Evolutionary conservation across 2,329 filamentous ascomycete genomes (phyloP).

Genomic region (Aureobasidium sp.): DNA sequence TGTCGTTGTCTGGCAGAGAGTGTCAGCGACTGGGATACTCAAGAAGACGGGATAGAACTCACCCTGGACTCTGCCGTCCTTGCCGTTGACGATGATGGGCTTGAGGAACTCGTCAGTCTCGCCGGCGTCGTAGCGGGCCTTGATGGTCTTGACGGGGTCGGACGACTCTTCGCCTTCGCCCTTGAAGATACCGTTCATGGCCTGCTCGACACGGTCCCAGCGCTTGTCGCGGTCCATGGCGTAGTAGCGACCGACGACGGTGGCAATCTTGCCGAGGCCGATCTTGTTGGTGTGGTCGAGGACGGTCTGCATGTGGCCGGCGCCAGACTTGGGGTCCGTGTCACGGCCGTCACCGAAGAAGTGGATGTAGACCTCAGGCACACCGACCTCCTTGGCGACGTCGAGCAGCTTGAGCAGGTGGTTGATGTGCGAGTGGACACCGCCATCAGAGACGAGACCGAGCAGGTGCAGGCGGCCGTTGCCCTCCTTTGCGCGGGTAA

Average conservation of each 20-base stretch:
- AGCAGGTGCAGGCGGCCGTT: constrained; percentile 90
- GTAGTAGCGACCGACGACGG: constrained; percentile 92
- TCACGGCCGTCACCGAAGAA: constrained; percentile 98
- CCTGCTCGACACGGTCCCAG: constrained; percentile 91
- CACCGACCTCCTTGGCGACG: constrained; percentile 78
- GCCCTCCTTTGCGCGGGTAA: constrained; percentile 73
- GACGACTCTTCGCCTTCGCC: constrained; percentile 81
- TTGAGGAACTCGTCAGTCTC: constrained; percentile 98
- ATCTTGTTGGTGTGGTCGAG: constrained; percentile 75
- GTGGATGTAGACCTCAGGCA: constrained; percentile 94
- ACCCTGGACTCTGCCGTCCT: constrained; percentile 80
- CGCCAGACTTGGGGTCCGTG: constrained; percentile 91
- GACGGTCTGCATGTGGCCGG: constrained; percentile 80
- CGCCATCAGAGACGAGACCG: constrained; percentile 89
- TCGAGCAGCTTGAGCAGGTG: constrained; percentile 83
- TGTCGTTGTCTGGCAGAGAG: constrained; percentile 65
- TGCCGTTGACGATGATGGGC: constrained; percentile 88
- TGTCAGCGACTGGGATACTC: not conserved
- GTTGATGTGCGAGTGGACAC: constrained; percentile 93
- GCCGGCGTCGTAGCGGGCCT: constrained; percentile 76
- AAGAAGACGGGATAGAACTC: constrained; percentile 18
- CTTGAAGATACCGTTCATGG: constrained; percentile 74
- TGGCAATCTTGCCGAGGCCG: constrained; percentile 79
- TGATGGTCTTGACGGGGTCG: constrained; percentile 80
- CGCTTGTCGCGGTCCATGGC: constrained; percentile 99